These are phyloP conservation scores for Ceriops decandra DNA, from an alignment of 345 rosid genomes.

Conservation along the genomic window DNA sequence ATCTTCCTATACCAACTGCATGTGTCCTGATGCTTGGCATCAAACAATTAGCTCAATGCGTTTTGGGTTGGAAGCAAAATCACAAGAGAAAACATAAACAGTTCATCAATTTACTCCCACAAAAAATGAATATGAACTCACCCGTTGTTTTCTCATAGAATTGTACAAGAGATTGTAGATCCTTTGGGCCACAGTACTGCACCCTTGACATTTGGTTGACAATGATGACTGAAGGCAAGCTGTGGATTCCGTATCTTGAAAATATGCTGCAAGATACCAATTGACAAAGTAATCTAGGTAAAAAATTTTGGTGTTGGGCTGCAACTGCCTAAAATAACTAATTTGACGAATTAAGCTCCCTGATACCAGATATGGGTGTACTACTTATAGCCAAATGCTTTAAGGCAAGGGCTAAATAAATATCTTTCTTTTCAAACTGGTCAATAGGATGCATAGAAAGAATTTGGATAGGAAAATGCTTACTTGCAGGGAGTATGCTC, in stretches of 20 bases:
- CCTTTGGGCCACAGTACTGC: constrained; percentile 57
- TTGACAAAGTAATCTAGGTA: constrained; percentile 11
- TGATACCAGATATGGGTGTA: no score
- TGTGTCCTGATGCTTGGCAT: background rate
- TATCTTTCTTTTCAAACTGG: no score
- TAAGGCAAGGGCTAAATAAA: no score
- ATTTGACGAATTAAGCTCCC: no score
- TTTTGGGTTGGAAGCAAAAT: background rate
- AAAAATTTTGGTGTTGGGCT: background rate
- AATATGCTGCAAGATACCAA: constrained; percentile 49
- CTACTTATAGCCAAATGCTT: no score
- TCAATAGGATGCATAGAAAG: no score
- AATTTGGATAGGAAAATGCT: no score
- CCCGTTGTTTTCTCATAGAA: constrained; percentile 76
- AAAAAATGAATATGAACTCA: constrained; percentile 11
- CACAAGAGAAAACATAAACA: background rate
- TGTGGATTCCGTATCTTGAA: constrained; percentile 80
- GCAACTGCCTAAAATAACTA: no score
- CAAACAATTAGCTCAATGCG: background rate
- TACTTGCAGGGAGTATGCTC: no score
- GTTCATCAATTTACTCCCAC: background rate
- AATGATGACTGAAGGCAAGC: constrained; percentile 70
- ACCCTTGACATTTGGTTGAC: constrained; percentile 56
- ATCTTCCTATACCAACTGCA: background rate
- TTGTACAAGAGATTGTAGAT: constrained; percentile 52